phyloP scores from a whole-genome alignment of 495 filamentous ascomycete species.

The Corynascus novoguineensis region DNA sequence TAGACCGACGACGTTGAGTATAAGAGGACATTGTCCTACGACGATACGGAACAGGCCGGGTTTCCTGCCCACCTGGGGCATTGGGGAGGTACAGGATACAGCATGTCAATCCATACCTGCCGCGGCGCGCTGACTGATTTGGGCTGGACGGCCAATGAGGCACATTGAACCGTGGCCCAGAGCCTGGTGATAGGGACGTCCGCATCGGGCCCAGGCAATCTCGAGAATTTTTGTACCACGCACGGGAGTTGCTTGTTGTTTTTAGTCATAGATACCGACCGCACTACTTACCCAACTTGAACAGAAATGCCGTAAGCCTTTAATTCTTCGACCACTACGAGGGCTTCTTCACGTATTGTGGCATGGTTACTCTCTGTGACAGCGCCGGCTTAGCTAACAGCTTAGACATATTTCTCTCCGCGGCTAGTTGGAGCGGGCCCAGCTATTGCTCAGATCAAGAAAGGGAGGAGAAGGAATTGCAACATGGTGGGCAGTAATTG shows the following conservation, averaged over 20 bases:
- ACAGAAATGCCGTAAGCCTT: not conserved
- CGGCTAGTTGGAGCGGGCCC: not conserved
- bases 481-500: not conserved
- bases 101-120: not conserved
- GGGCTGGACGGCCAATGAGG: too few relatives aligned
- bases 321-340: not conserved
- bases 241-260: not conserved
- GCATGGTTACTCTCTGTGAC: not conserved
- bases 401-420: not conserved
- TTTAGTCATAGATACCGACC: conserved; percentile 4
- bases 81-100: not conserved
- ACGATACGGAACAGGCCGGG: too few relatives aligned
- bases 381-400: not conserved
- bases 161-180: not conserved
- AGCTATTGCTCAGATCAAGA: not conserved
- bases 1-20: too few relatives aligned
- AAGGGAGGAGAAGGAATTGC: not conserved
- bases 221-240: too few relatives aligned
- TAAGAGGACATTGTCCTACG: too few relatives aligned
- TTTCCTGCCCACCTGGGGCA: not conserved
- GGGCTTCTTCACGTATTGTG: not conserved
- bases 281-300: not conserved
- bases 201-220: too few relatives aligned
- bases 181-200: not conserved
- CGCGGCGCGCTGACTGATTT: not conserved